These are phyloP conservation scores for Thermothielavioides terrestris DNA, from an alignment of 495 filamentous ascomycete species.

Conservation along the genomic window DNA sequence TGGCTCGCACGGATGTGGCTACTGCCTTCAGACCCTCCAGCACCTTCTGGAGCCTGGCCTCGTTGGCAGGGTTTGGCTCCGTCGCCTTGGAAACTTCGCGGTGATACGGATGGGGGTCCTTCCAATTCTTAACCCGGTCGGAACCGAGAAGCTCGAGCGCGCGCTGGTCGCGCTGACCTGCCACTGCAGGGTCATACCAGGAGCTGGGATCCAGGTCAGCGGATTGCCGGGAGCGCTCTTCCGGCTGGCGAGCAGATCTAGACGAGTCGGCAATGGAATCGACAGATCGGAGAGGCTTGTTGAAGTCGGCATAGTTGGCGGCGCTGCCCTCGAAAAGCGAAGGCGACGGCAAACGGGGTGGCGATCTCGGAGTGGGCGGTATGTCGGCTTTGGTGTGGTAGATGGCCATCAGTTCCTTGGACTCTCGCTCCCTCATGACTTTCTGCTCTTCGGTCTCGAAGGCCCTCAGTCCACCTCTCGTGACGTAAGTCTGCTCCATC, in stretches of 20 bases:
- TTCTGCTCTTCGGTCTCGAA: constrained; percentile 58
- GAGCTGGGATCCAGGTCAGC: background rate
- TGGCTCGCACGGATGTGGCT: constrained; percentile 15
- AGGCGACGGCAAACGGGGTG: constrained; percentile 31
- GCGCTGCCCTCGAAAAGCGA: constrained; percentile 5
- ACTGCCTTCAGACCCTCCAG: constrained; percentile 24
- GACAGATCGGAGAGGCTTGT: constrained; percentile 15
- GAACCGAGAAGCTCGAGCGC: constrained; percentile 27
- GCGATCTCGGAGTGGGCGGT: constrained; percentile 69
- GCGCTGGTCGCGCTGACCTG: constrained; percentile 17
- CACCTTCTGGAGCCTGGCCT: constrained; percentile 26
- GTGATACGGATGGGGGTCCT: constrained; percentile 24
- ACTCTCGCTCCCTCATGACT: constrained; percentile 62
- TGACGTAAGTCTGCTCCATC: constrained; percentile 48
- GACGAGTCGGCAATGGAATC: constrained; percentile 15
- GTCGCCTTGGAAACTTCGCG: constrained; percentile 16
- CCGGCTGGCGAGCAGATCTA: constrained; percentile 1
- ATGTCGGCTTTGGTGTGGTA: constrained; percentile 68
- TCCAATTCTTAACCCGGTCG: constrained; percentile 27
- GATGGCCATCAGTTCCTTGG: constrained; percentile 72
- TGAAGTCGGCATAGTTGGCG: constrained; percentile 18
- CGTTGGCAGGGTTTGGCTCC: constrained; percentile 24
- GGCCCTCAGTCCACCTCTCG: constrained; percentile 52
- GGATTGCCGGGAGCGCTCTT: background rate
- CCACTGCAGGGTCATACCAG: constrained; percentile 2